Evolutionary conservation across 139 green algal genomes (phyloP), one percentile per base, ranked within the genome.

Genomic region (Yamagishiella unicocca): DNA sequence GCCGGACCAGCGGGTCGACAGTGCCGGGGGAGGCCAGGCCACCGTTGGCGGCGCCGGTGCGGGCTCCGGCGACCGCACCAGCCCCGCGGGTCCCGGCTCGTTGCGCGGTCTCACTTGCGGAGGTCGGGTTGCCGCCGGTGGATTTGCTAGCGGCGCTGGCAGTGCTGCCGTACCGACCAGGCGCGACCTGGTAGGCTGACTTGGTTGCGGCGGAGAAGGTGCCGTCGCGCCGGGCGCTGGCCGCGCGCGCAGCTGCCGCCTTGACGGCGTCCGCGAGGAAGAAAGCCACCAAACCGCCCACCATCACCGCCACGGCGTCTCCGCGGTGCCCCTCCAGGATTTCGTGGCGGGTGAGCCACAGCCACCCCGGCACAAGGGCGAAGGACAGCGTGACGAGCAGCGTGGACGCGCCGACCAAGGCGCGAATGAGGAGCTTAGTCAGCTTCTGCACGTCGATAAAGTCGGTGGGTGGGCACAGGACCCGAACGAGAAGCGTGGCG

Each of bases 331-430:
- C 67, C 4, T 79, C 24, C n/a, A 61, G 1, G 0, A 37, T 2
- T 43, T 86, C 80, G 53, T 80, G 82, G 1, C 82, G 82, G 4
- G 71, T 10, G 4, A 81, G 66, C 82, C 82, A 87, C 29, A 87
- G 45, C 82, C 66, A 80, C 2, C 17, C 46, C 8, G 82, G 82
- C 1, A 87, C 19, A n/a, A 72, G 4, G 0, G 40, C 10, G 46
- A 80, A 71, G 25, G 46, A 58, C 4, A 80, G 12, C 46, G 46
- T 35, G 0, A 80, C 2, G 0, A 87, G 5, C n/a, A 61, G 38
- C 7, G 2, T 21, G 12, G 46, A 71, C 9, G 43, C 29, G 1
- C n/a, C 3, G 0, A 58, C 0, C 35, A 81, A 33, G 17, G 19
- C 29, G 1, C 29, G 35, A 21, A 64, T 25, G 25, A 62, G 14